phyloP scores from a whole-genome alignment of 345 rosid genomes.

The Ceriops zippeliana region DNA sequence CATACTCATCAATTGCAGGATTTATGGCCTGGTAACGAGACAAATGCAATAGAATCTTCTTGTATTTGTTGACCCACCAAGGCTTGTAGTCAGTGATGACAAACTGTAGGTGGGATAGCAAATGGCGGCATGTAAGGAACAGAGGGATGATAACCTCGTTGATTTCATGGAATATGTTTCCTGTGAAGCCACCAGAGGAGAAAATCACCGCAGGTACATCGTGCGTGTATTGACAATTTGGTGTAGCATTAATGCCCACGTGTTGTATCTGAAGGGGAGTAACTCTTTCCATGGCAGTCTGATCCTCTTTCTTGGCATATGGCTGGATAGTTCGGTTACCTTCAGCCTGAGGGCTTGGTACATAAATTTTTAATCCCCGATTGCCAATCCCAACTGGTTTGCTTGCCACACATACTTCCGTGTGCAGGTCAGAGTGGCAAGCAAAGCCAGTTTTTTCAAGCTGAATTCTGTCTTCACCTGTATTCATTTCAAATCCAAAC shows the following conservation, averaged over 20 bases:
- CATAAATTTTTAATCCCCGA: constrained; percentile 19
- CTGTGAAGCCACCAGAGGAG: constrained; percentile 35
- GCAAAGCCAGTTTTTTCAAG: constrained; percentile 25
- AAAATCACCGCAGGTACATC: constrained; percentile 34
- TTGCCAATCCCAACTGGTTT: constrained; percentile 26
- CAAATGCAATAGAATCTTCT: constrained; percentile 16
- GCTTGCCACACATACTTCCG: constrained; percentile 25
- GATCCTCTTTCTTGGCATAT: constrained; percentile 25
- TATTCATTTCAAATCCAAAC: background rate
- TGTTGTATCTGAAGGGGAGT: constrained; percentile 22
- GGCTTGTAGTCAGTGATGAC: constrained; percentile 30
- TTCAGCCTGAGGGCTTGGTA: constrained; percentile 17
- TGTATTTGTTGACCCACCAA: constrained; percentile 39
- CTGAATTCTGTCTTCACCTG: constrained; percentile 31
- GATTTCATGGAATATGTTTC: constrained; percentile 41
- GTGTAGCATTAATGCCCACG: constrained; percentile 11
- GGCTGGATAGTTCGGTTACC: constrained; percentile 18
- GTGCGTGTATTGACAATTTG: constrained; percentile 25
- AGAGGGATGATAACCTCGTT: constrained; percentile 43
- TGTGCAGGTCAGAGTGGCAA: constrained; percentile 27
- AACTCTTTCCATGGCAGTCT: constrained; percentile 16
- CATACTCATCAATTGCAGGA: constrained; percentile 20
- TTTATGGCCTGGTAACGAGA: constrained; percentile 31
- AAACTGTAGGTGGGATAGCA: constrained; percentile 26
- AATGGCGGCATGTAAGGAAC: constrained; percentile 40